These are phyloP conservation scores for Spencermartinsiella europaea DNA, from an alignment of 805 yeast genomes.

Conservation along the genomic window DNA sequence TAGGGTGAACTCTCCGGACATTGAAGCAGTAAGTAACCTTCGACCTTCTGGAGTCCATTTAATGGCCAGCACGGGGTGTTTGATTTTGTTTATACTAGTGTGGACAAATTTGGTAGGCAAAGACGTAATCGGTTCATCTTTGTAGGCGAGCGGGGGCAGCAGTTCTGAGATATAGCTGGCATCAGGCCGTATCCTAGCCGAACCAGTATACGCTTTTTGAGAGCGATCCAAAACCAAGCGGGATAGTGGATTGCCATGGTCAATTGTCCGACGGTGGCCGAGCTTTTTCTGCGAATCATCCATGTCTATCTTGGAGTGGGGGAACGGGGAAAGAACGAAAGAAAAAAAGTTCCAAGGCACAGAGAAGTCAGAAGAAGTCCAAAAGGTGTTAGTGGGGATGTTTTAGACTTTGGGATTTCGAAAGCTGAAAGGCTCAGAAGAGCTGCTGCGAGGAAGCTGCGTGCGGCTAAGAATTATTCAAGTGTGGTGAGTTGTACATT, in stretches of 20 bases:
- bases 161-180: conserved; percentile 54
- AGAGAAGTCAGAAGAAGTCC: too few species aligned
- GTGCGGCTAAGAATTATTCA: too few species aligned
- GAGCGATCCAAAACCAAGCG: conserved; percentile 48
- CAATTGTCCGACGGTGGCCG: conserved; percentile 61
- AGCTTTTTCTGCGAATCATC: conserved; percentile 12
- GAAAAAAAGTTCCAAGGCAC: too few species aligned
- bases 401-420: too few species aligned
- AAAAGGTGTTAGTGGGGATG: too few species aligned
- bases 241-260: conserved; percentile 71
- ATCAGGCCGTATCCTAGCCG: conserved; percentile 52
- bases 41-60: conserved; percentile 97
- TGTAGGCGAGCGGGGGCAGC: conserved; percentile 61
- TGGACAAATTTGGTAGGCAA: conserved; percentile 77
- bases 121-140: conserved; percentile 50
- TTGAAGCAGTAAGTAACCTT: conserved; percentile 80
- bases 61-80: conserved; percentile 85
- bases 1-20: conserved; percentile 91
- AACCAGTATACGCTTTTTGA: conserved; percentile 28
- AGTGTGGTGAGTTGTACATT: too few species aligned
- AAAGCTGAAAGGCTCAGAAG: too few species aligned
- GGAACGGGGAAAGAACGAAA: too few species aligned
- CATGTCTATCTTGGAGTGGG: neutral
- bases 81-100: conserved; percentile 82
- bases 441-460: too few species aligned